Base-by-base conservation (phyloP, 805 yeast species). In the Diddensiella santjacobensis region DNA sequence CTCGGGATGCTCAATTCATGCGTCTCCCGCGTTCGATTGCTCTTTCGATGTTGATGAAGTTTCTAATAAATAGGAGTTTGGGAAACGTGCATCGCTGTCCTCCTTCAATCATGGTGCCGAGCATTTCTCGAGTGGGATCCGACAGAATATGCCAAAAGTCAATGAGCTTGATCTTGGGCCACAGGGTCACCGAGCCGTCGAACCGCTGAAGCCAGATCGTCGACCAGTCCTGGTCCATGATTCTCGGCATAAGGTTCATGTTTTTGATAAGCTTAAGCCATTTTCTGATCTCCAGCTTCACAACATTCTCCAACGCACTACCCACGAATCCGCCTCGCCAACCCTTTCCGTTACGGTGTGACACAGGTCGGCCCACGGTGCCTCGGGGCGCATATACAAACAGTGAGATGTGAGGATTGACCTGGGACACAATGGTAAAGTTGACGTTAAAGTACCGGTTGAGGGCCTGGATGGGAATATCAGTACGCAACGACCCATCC, bases 361-460 rank as follows among this genome's bases (percentile, higher is more conserved):
- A 74, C 19, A 86, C 87, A 0, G 95, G 95, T 48, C 83, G 71
- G 0, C 95, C 95, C 15, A 85, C 85, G 1, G 87, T 80, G 1
- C 95, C 95, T 56, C 82, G 75, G 20, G 91, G 88, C 4, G 88
- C 84, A 60, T 78, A 85, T 58, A 81, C 83, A 66, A 86, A 85
- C 18, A 86, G 69, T 40, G 84, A 75, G 26, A 85, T 83, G 62
- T 85, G 95, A 0, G 95, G 93, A 62, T 86, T 85, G 4, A 85
- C 91, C 67, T 85, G 95, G 17, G 88, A 81, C 17, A 86, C 93
- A 36, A 85, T 72, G 4, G 87, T 74, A 62, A 83, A 86, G 60
- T 80, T 84, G 30, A 82, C 88, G 57, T 86, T 84, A 64, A 81
- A 85, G 65, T 82, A 83, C 5, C 84, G 78, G 66, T 84, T 84